Base-by-base conservation (phyloP, 1,284 basidiomycete genomes). In the Microbotryum intermedium region DNA sequence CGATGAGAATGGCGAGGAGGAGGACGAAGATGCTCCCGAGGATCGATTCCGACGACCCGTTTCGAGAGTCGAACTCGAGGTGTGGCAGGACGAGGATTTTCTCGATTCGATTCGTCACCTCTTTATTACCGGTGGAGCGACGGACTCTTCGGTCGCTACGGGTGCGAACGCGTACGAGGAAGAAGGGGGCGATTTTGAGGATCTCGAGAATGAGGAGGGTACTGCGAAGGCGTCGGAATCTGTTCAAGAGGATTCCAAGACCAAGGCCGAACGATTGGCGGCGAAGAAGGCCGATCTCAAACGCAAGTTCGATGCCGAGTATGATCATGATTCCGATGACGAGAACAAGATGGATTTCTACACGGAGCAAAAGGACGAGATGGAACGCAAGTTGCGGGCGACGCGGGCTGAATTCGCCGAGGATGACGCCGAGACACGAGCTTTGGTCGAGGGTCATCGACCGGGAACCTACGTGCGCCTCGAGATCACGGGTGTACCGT, bases 401-500 rank as follows among this genome's bases (percentile, higher is more conserved):
- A 97, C 97, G 74, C 82, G 83, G 51, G 83, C 83, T 10, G 95
- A 97, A 76, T 95, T 98, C 71, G 85, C 83, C 53, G 82, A 81
- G 23, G 79, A 94, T 58, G 88, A 94, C 66, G 77, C 83, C 13
- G 85, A 88, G 61, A 79, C 87, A 4, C 84, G 94, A 25, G 83
- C 84, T 1, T 81, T 88, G 58, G 85, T 97, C 34, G 92, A 97
- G 74, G 95, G 95, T 9, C 88, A 87, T 75, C 81, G 86, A 10
- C 87, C 95, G 0, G 95, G 95, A 8, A 79, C 84, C n/a, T 98
- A 98, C 73, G 86, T 98, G 34, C 90, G 95, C 43, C 82, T 98
- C 57, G 93, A 97, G 76, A 81, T 99, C 45, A 73, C 77, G 8
- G 78, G 83, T 60, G 88, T 95, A 2, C 92, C 94, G 0, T 88